Evolutionary conservation across 2,329 filamentous ascomycete genomes (phyloP), one percentile per base, ranked within the genome.

Genomic region (Ceratocystis destructans): DNA sequence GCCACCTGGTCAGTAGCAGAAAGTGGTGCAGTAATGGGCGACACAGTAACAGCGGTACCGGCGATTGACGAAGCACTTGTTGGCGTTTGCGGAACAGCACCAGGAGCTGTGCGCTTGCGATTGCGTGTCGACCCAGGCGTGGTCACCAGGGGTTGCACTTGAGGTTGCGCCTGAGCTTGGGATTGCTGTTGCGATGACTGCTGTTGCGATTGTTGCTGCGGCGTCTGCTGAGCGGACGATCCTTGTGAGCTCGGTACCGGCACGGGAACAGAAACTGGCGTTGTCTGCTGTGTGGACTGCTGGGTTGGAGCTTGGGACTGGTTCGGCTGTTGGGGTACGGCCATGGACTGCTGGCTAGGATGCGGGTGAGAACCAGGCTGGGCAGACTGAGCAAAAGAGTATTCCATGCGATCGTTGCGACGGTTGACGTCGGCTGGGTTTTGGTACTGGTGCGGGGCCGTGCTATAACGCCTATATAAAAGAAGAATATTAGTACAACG

Each of bases 401-500:
- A 78, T 22, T 78, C 76, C 71, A 77, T 77, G 66, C 76, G 75
- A 69, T 78, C 77, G 70, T 74, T 75, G 66, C 77, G 76, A 68
- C 76, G 76, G 70, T 74, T 76, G n/a, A 65, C 45, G 50, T 61
- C 64, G 79, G 83, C 79, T 69, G 82, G 41, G 70, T 76, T 73
- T 73, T 79, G 79, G 71, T 82, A 82, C 65, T 77, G 73, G 71
- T 83, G 79, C 69, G 72, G 70, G 68, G 48, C 41, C 50, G 57
- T 44, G 63, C 50, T 63, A 53, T 61, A 67, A 25, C 66, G 66
- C 31, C 66, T 64, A 53, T n/a, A 8, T 17, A 59, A 31, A 8
- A 28, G 20, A 44, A 64, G 46, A 53, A 45, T 31, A 50, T 33
- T n/a, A 63, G 37, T 37, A 59, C 15, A 37, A 59, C n/a, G 28